Evolutionary conservation across 2,329 filamentous ascomycete species (phyloP).

Genomic region (Chaetomium sp.): DNA sequence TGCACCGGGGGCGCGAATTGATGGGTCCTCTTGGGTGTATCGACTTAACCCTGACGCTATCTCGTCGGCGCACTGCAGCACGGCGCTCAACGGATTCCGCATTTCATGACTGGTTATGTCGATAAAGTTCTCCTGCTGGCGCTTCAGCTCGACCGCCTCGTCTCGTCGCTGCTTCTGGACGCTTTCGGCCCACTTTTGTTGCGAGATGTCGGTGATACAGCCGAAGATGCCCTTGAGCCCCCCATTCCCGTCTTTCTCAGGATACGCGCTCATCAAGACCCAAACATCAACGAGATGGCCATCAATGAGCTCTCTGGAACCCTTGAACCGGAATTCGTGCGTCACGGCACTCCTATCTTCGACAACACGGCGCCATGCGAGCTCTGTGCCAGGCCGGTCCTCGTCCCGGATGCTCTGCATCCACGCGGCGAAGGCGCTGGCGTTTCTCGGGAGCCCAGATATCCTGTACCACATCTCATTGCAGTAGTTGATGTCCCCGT

Average conservation of each 20-base stretch:
- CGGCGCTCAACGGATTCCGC: conserved; percentile 72
- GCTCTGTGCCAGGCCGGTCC: conserved; percentile 61
- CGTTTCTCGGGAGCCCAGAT: conserved; percentile 63
- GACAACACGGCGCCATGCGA: conserved; percentile 65
- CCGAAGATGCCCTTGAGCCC: conserved; percentile 75
- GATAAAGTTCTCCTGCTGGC: conserved; percentile 80
- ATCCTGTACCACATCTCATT: conserved; percentile 81
- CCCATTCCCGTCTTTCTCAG: conserved; percentile 66
- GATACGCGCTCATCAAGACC: conserved; percentile 76
- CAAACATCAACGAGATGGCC: conserved; percentile 68
- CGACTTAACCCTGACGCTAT: conserved; percentile 63
- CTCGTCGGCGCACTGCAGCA: conserved; percentile 73
- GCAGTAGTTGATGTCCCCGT: conserved; percentile 73
- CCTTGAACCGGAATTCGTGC: conserved; percentile 75
- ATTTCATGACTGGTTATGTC: conserved; percentile 74
- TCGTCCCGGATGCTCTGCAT: conserved; percentile 71
- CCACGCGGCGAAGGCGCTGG: conserved; percentile 65
- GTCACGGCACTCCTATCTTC: conserved; percentile 65
- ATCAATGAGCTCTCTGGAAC: conserved; percentile 61
- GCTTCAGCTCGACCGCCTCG: conserved; percentile 66
- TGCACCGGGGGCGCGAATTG: conserved; percentile 40
- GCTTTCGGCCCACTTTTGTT: conserved; percentile 82
- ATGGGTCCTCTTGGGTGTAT: conserved; percentile 42
- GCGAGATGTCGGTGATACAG: conserved; percentile 81
- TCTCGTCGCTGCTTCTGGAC: conserved; percentile 76